Base-by-base conservation (phyloP, 495 filamentous ascomycete genomes). In the Penicillium macrosclerotiorum region DNA sequence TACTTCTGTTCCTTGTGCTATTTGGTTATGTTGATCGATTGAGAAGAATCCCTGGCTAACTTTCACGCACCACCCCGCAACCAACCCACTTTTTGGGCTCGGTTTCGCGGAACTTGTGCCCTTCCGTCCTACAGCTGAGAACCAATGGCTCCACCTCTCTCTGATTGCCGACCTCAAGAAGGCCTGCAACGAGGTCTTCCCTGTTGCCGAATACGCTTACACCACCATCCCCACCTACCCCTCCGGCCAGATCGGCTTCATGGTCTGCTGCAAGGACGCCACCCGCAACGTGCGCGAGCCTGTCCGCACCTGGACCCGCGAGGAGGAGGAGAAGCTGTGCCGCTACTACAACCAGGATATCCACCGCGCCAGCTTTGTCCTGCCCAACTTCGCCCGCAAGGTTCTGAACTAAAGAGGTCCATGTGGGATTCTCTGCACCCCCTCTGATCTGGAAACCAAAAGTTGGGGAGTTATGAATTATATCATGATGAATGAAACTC, bases 191-290 rank as follows among this genome's bases (percentile, higher is more conserved):
- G 89, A 96, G 73, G 88, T 99, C 69, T 99, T 99, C 83, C 91
- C 94, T 37, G 84, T 85, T 45, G 94, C 84, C 66, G 94, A 97
- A 73, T 99, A 97, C 78, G 94, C 88, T 52, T 99, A 95, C 83
- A 97, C 94, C 56, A 96, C 92, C 60, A 99, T 97, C 74, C 94
- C 94, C 45, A 99, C 94, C 62, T 99, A 99, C 78, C 94, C 94
- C 45, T 93, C 88, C 45, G 94, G 94, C 67, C 92, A 96, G 78
- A 99, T 99, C 64, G 94, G 94, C 67, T 99, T 97, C 83, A 95
- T 97, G 90, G 89, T 99, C 53, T 97, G 93, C 83, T 87, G 78
- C 83, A 97, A 97, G 82, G 93, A 97, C 63, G 76, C 81, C 55
- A 79, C 64, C 53, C 82, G 85, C 63, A 82, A 99, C 72, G 80